Evolutionary conservation across 2,329 filamentous ascomycete species (phyloP).

Genomic region (Cladosporium halotolerans): DNA sequence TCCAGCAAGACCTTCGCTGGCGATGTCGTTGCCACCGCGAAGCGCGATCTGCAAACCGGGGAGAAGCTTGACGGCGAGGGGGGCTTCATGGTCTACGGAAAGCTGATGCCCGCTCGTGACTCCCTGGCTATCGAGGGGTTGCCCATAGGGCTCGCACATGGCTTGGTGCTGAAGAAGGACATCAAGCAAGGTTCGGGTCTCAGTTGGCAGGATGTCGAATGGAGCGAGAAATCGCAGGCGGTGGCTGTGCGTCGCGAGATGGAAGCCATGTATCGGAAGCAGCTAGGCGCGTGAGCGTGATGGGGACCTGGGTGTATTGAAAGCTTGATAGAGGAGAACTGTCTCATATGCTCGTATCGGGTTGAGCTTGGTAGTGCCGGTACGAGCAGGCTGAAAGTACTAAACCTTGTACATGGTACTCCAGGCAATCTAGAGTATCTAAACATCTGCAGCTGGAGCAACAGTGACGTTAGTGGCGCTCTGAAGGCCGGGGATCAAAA

Average conservation of each 20-base stretch:
- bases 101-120: slow-evolving; percentile 36
- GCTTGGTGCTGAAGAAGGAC: slow-evolving; percentile 36
- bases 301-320: not conserved
- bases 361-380: not conserved
- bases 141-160: slow-evolving; percentile 40
- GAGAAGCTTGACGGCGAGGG: slow-evolving; percentile 43
- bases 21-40: slow-evolving; percentile 44
- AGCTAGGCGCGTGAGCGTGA: slow-evolving; percentile 14
- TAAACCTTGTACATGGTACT: too few species aligned
- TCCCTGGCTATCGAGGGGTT: slow-evolving; percentile 39
- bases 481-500: not conserved
- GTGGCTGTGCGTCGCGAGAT: slow-evolving; percentile 40
- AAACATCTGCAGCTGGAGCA: too few species aligned
- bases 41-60: slow-evolving; percentile 39
- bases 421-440: too few species aligned
- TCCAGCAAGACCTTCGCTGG: slow-evolving; percentile 40
- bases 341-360: too few species aligned
- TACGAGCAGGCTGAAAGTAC: too few species aligned
- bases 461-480: not conserved
- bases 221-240: slow-evolving; percentile 33
- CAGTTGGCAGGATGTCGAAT: slow-evolving; percentile 43
- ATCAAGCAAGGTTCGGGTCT: slow-evolving; percentile 38
- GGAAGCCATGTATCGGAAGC: slow-evolving; percentile 34
- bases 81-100: slow-evolving; percentile 42
- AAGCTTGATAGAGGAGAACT: not conserved